Conservation (phyloP, 352 stramenopile species). For the Phytophthora pini region DNA sequence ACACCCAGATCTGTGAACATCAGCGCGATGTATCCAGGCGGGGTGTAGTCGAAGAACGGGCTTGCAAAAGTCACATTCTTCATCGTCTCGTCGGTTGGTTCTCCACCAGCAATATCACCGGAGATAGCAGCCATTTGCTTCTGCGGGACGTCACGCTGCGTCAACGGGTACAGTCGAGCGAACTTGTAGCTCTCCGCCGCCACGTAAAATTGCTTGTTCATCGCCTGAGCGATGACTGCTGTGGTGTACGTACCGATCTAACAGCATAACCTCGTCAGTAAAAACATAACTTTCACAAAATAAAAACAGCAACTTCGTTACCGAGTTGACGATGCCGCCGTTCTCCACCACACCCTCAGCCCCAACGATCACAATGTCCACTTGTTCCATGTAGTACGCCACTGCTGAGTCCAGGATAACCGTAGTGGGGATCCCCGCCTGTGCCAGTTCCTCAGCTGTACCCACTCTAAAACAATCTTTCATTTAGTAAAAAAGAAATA, state of each 20-base stretch:
- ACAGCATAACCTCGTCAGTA: constrained; percentile 2
- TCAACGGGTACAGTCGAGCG: constrained; percentile 97
- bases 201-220: constrained; percentile 98
- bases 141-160: constrained; percentile 94
- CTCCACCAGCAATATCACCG: constrained; percentile 34
- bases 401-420: constrained; percentile 97
- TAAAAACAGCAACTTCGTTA: constrained; percentile 27
- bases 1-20: constrained; percentile 99
- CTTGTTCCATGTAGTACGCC: constrained; percentile 96
- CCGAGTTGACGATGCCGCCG: constrained; percentile 97
- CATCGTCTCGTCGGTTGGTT: constrained; percentile 34
- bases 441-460: constrained; percentile 84
- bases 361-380: constrained; percentile 96
- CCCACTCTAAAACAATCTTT: constrained; percentile 39
- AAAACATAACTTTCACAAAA: constrained; percentile 1
- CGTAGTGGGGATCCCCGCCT: constrained; percentile 93
- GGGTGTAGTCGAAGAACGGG: constrained; percentile 97
- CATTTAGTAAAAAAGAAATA: constrained; percentile 6
- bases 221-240: constrained; percentile 94
- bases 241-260: constrained; percentile 96
- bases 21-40: constrained; percentile 97
- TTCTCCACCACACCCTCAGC: constrained; percentile 98
- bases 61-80: constrained; percentile 87
- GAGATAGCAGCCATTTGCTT: constrained; percentile 64
- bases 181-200: constrained; percentile 99